Conservation (phyloP, 1,284 basidiomycete species). For the Anthracocystis walkeri region DNA sequence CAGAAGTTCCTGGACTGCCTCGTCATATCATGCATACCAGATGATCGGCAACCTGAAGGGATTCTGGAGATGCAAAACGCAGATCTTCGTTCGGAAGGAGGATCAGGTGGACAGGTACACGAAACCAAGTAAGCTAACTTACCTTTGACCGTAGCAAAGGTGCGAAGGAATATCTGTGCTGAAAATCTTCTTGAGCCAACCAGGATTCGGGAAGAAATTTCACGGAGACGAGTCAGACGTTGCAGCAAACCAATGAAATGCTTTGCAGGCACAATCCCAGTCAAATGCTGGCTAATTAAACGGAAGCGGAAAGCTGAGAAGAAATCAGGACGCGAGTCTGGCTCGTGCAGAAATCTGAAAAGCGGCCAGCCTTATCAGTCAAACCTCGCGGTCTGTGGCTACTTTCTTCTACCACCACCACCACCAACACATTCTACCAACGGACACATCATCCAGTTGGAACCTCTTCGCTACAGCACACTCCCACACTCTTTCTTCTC, state of each 20-base stretch:
- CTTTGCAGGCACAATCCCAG: conserved; percentile 11
- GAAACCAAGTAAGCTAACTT: neutral
- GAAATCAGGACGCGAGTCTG: neutral
- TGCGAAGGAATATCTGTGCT: too few relatives aligned
- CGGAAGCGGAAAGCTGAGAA: conserved; percentile 14
- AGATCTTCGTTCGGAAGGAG: neutral
- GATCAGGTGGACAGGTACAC: neutral
- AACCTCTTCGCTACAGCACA: neutral
- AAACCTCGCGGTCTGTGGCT: neutral
- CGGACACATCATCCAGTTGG: conserved; percentile 5
- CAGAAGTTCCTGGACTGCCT: too few relatives aligned
- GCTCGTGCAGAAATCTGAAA: conserved; percentile 12
- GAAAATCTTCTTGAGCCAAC: conserved; percentile 1
- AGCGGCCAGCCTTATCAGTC: conserved; percentile 26
- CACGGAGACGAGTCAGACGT: conserved; percentile 30
- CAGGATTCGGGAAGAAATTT: conserved; percentile 1
- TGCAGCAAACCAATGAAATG: conserved; percentile 6
- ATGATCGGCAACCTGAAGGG: too few relatives aligned
- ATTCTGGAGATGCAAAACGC: neutral
- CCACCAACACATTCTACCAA: neutral
- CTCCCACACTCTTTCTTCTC: conserved; percentile 1
- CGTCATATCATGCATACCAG: too few relatives aligned
- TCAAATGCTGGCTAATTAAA: conserved; percentile 34
- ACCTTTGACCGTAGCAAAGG: too few relatives aligned
- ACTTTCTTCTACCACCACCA: conserved; percentile 27